These are phyloP conservation scores for Polytrichum formosum DNA, from an alignment of 225 moss, liverwort and hornwort species.

Conservation along the genomic window DNA sequence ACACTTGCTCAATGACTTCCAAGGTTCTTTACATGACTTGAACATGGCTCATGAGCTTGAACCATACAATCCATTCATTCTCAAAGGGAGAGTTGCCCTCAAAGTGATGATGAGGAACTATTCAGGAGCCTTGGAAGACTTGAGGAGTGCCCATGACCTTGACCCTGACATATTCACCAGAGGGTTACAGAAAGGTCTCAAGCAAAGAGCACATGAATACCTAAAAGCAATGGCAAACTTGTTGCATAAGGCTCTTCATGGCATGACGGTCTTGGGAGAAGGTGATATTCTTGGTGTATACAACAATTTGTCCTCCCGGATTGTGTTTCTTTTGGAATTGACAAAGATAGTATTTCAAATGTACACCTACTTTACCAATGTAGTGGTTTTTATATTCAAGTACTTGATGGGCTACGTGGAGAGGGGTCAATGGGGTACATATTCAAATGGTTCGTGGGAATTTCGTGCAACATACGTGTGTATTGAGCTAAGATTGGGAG, in stretches of 20 bases:
- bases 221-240: not conserved
- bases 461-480: not conserved
- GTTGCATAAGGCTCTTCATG: not conserved
- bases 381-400: not conserved
- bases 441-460: not conserved
- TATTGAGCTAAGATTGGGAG: not conserved
- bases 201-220: not conserved
- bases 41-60: not conserved
- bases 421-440: constrained; percentile 3
- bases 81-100: not conserved
- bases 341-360: not conserved
- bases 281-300: not conserved
- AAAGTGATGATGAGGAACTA: constrained; percentile 1
- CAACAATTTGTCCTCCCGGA: not conserved
- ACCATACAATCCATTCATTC: not conserved
- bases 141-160: not conserved
- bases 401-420: constrained; percentile 4
- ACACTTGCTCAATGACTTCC: not conserved
- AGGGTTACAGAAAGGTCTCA: constrained; percentile 1
- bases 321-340: not conserved
- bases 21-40: not conserved
- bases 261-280: not conserved
- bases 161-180: not conserved
- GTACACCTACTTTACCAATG: not conserved
- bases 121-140: constrained; percentile 1